Evolutionary conservation across 345 rosid genomes (phyloP).

Genomic region (Carallia pectinifolia): DNA sequence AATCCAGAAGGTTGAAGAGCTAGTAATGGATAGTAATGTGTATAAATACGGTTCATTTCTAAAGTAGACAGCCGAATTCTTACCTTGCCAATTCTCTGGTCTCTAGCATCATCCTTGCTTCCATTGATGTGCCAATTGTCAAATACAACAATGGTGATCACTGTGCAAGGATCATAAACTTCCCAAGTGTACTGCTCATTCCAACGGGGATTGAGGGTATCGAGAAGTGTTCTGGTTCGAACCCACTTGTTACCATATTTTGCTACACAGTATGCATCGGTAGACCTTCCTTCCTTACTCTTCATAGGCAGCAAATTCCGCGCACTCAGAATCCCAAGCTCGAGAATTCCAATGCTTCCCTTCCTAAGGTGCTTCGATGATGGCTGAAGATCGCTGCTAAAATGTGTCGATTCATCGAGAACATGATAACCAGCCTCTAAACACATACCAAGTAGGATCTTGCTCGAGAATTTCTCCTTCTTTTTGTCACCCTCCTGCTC

Average conservation of each 20-base stretch:
- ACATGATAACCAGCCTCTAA: conserved; percentile 36
- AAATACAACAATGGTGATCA: conserved; percentile 32
- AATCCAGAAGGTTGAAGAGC: conserved; percentile 18
- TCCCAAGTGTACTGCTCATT: conserved; percentile 41
- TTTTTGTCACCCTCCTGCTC: conserved; percentile 24
- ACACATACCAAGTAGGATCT: conserved; percentile 24
- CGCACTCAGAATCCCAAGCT: conserved; percentile 33
- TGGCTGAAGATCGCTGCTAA: conserved; percentile 36
- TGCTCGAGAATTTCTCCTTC: conserved; percentile 32
- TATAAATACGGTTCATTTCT: conserved; percentile 24
- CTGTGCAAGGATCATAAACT: conserved; percentile 36
- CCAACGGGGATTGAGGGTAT: conserved; percentile 30
- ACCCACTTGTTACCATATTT: conserved; percentile 38
- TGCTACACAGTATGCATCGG: conserved; percentile 33
- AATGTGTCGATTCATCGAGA: conserved; percentile 34
- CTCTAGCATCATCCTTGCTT: conserved; percentile 26
- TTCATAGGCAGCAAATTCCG: conserved; percentile 31
- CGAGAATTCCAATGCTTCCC: conserved; percentile 30
- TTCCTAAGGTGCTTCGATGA: conserved; percentile 33
- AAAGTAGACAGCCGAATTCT: conserved; percentile 32
- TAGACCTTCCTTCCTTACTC: conserved; percentile 25
- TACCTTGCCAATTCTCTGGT: conserved; percentile 31
- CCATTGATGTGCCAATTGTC: conserved; percentile 31
- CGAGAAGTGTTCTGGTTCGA: conserved; percentile 31
- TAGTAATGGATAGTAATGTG: conserved; percentile 30